These are phyloP conservation scores for Coemansia sp. DNA, from an alignment of 192 early-diverging fungal genomes.

Conservation along the genomic window DNA sequence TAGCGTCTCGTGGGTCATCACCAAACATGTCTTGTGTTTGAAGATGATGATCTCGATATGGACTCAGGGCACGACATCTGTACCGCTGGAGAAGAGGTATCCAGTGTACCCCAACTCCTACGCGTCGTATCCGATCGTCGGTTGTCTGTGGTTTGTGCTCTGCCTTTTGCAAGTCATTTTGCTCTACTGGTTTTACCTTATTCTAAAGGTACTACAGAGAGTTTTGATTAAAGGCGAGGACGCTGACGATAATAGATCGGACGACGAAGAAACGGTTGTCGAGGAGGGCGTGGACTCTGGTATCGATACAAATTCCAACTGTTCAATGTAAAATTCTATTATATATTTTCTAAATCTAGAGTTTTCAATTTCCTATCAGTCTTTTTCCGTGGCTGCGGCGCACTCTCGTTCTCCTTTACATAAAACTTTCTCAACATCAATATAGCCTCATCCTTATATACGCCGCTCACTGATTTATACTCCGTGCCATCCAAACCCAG, in stretches of 20 bases:
- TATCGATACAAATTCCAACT: not conserved
- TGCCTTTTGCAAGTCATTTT: slow-evolving; percentile 69
- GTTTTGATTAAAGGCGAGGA: slow-evolving; percentile 65
- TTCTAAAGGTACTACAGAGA: slow-evolving; percentile 64
- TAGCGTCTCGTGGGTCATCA: slow-evolving; percentile 74
- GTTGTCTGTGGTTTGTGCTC: slow-evolving; percentile 63
- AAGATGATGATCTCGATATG: slow-evolving; percentile 69
- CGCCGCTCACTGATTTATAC: slow-evolving; percentile 72
- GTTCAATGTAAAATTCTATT: not conserved
- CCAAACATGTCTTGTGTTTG: slow-evolving; percentile 73
- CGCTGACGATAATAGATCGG: slow-evolving; percentile 72
- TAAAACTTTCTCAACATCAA: slow-evolving; percentile 90
- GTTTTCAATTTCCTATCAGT: slow-evolving; percentile 79
- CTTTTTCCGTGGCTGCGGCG: slow-evolving; percentile 88
- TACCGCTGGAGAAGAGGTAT: slow-evolving; percentile 63
- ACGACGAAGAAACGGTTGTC: slow-evolving; percentile 45
- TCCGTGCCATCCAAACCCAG: slow-evolving; percentile 35
- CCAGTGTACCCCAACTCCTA: slow-evolving; percentile 63
- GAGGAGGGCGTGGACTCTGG: not conserved
- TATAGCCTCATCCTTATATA: slow-evolving; percentile 81
- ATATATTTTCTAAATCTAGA: not conserved
- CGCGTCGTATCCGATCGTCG: slow-evolving; percentile 48
- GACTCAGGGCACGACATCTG: slow-evolving; percentile 52
- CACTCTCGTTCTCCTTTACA: slow-evolving; percentile 86
- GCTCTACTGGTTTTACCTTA: slow-evolving; percentile 79